phyloP scores from a whole-genome alignment of 352 stramenopile genomes.

The Pythium biforme region DNA sequence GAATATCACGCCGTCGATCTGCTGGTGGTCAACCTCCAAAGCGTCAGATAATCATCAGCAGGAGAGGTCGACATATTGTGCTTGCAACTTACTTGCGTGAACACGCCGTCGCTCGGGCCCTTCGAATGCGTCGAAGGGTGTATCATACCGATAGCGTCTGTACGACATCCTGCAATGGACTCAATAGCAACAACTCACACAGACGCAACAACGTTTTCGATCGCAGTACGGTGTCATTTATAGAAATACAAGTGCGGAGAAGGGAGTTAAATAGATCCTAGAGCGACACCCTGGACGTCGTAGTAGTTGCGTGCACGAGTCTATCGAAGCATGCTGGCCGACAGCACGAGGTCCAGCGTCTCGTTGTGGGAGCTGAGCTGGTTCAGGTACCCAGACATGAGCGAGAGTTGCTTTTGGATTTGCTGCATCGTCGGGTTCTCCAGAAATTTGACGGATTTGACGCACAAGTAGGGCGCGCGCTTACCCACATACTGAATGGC shows the following conservation, averaged over 20 bases:
- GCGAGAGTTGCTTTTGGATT: slow-evolving; percentile 63
- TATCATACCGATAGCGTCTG: neutral
- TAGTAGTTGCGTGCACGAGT: neutral
- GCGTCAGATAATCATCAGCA: no score
- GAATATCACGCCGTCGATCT: neutral
- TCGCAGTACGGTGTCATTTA: neutral
- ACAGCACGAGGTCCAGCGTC: slow-evolving; percentile 71
- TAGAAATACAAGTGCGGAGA: slow-evolving; percentile 16
- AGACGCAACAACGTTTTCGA: neutral
- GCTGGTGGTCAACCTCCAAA: no score
- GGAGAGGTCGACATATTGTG: no score
- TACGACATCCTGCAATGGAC: neutral
- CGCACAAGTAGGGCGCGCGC: slow-evolving; percentile 42
- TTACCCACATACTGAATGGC: slow-evolving; percentile 67
- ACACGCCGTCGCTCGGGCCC: no score
- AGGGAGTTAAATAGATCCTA: slow-evolving; percentile 27
- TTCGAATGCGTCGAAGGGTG: neutral
- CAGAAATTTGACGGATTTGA: slow-evolving; percentile 82
- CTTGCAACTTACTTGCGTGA: no score
- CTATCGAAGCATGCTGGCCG: slow-evolving; percentile 64
- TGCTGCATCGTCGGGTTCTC: slow-evolving; percentile 74
- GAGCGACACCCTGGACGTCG: neutral
- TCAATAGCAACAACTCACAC: neutral
- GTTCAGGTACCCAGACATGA: slow-evolving; percentile 58
- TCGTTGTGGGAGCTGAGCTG: slow-evolving; percentile 66